Evolutionary conservation across 2,329 filamentous ascomycete species (phyloP).

Genomic region (Penicillium rolfsii): DNA sequence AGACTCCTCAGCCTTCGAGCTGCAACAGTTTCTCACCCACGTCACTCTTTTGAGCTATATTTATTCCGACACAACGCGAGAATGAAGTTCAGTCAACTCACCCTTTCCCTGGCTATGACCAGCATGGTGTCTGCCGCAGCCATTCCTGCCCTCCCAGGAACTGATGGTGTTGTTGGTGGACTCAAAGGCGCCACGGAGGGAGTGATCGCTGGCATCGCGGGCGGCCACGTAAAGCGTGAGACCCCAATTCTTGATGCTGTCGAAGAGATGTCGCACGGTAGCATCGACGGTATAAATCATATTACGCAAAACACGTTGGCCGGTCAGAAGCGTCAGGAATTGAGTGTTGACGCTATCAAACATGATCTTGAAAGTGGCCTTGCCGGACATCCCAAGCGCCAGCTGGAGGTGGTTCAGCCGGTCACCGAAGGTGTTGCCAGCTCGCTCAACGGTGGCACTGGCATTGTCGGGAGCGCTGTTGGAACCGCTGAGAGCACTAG

Average conservation of each 20-base stretch:
- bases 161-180: conserved; percentile 8
- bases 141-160: conserved; percentile 26
- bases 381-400: background rate
- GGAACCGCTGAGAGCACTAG: conserved; percentile 22
- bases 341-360: too few species aligned
- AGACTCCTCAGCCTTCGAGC: background rate
- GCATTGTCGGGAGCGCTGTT: conserved; percentile 18
- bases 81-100: conserved; percentile 45
- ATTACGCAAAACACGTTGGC: too few species aligned
- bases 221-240: background rate
- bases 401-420: conserved; percentile 6
- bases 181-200: conserved; percentile 11
- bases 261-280: conserved; percentile 9
- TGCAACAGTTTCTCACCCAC: conserved; percentile 12
- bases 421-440: conserved; percentile 7
- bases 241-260: conserved; percentile 5
- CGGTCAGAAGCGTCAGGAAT: too few species aligned
- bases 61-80: conserved; percentile 19
- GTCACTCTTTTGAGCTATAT: conserved; percentile 30
- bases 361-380: background rate
- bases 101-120: conserved; percentile 37
- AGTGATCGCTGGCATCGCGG: conserved; percentile 3
- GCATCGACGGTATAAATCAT: too few species aligned
- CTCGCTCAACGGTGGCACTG: conserved; percentile 20
- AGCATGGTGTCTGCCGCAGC: conserved; percentile 36